Percentiles rank a stretch among this genome's conserved stretches.
phyloP scores from a whole-genome alignment of 2,329 filamentous ascomycete genomes.

The Exserohilum turcica region DNA sequence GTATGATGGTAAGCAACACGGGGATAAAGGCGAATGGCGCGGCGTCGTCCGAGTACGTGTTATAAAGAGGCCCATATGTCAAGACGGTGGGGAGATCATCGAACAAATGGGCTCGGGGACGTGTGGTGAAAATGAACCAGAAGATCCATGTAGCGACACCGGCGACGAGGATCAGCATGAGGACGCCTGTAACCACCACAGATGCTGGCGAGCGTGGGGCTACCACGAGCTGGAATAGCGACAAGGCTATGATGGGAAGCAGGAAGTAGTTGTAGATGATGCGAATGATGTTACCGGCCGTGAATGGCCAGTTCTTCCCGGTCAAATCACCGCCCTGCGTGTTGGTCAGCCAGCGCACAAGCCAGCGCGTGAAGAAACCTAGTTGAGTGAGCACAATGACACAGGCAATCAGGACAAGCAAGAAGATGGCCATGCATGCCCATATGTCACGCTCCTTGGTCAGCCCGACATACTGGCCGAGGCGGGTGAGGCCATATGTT shows the following conservation, averaged over 20 bases:
- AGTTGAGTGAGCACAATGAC: conserved; percentile 74
- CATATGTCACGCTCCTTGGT: conserved; percentile 77
- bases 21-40: conserved; percentile 89
- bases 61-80: conserved; percentile 91
- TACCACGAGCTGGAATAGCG: conserved; percentile 88
- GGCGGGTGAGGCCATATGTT: conserved; percentile 76
- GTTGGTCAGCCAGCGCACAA: conserved; percentile 71
- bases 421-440: conserved; percentile 92
- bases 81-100: conserved; percentile 90
- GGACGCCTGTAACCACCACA: conserved; percentile 73
- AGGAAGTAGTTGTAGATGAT: conserved; percentile 93
- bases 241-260: conserved; percentile 82
- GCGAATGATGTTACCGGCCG: conserved; percentile 64
- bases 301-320: conserved; percentile 88
- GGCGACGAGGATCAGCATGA: conserved; percentile 75
- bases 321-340: conserved; percentile 84
- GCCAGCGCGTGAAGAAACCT: conserved; percentile 77
- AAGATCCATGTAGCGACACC: conserved; percentile 79
- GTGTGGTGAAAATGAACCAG: conserved; percentile 76
- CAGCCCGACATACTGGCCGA: conserved; percentile 85
- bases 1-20: conserved; percentile 79
- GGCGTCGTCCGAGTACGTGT: conserved; percentile 93
- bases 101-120: conserved; percentile 85
- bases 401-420: conserved; percentile 74
- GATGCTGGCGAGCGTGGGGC: conserved; percentile 69